Conservation (phyloP, 257 asterid species). For the Mitragyna speciosa region DNA sequence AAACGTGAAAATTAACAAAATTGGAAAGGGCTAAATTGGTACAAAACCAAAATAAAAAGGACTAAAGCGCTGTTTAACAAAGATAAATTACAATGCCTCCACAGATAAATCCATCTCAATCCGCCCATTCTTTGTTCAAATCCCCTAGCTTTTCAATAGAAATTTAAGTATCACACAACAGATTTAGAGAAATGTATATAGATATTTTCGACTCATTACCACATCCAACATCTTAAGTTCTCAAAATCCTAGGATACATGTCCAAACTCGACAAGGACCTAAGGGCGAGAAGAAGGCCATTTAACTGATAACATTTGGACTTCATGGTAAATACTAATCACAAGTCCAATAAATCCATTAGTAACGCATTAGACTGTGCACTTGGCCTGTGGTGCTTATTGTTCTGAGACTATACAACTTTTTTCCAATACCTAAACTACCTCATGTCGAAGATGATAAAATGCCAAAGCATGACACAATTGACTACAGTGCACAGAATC, state of each 20-base stretch:
- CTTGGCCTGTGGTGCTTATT: conserved; percentile 18
- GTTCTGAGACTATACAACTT: conserved; percentile 25
- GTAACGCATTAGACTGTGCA: conserved; percentile 3
- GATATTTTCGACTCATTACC: neutral
- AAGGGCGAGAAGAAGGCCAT: neutral
- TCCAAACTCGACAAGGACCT: conserved; percentile 6
- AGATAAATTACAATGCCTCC: neutral
- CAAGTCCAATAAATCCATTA: conserved; percentile 22
- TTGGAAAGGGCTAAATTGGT: no score
- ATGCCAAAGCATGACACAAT: conserved; percentile 16
- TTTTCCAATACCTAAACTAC: conserved; percentile 23
- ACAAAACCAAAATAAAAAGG: no score
- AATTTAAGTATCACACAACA: neutral
- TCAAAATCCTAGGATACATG: conserved; percentile 5
- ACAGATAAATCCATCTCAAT: no score
- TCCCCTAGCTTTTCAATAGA: neutral
- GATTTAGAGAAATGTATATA: neutral
- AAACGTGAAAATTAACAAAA: no score
- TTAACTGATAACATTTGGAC: conserved; percentile 7
- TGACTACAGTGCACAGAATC: conserved; percentile 7
- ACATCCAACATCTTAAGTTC: conserved; percentile 8
- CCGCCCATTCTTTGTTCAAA: no score
- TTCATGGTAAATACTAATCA: conserved; percentile 11
- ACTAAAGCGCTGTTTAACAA: no score
- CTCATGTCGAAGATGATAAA: conserved; percentile 15